Conservation (phyloP, 169 alveolate species). For the Cryptosporidium xiaoi region DNA sequence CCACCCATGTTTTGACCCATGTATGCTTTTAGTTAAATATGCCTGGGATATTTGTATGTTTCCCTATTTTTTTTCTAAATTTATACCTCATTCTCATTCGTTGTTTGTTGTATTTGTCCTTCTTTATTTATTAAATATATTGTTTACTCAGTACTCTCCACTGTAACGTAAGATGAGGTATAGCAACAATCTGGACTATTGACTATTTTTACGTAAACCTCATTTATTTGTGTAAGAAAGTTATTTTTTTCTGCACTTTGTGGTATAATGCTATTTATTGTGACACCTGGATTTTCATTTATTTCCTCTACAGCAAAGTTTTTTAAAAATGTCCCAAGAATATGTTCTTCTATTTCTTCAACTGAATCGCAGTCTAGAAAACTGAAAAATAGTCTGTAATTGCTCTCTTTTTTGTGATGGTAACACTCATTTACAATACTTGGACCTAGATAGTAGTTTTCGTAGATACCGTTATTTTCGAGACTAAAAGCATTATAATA, state of each 20-base stretch:
- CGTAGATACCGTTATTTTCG: too few species aligned
- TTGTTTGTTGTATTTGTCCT: too few species aligned
- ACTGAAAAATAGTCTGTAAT: not conserved
- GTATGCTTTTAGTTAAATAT: too few species aligned
- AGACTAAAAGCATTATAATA: too few species aligned
- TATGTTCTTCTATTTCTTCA: not conserved
- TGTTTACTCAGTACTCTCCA: constrained; percentile 19
- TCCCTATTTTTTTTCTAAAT: too few species aligned
- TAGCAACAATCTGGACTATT: constrained; percentile 21
- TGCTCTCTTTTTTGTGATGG: not conserved
- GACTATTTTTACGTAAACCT: not conserved
- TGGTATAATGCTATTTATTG: not conserved
- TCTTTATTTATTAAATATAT: not conserved
- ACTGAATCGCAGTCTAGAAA: not conserved
- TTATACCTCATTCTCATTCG: too few species aligned
- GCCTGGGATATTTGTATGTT: too few species aligned
- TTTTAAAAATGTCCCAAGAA: not conserved
- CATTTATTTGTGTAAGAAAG: not conserved
- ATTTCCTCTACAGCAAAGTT: too few species aligned
- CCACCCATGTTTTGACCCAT: too few species aligned
- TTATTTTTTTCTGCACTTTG: not conserved
- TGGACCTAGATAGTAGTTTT: too few species aligned
- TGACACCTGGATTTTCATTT: too few species aligned
- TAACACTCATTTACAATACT: too few species aligned
- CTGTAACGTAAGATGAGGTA: constrained; percentile 38